Evolutionary conservation across 192 early-diverging fungal genomes (phyloP).

Genomic region (Backusella macrospora): DNA sequence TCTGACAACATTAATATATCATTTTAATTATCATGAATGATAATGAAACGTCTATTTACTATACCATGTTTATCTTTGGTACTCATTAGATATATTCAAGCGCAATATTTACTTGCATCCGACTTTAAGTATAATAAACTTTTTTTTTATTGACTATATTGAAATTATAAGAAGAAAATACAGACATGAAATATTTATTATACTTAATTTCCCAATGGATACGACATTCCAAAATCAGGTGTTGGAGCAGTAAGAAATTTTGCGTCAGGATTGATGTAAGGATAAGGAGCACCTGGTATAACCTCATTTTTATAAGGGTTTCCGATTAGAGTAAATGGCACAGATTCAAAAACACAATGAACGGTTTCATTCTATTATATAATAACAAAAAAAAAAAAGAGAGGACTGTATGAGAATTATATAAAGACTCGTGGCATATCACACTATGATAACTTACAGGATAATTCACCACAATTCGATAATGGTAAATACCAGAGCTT

Average conservation of each 20-base stretch:
- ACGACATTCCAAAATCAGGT: neutral
- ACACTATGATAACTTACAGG: neutral
- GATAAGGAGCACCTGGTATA: neutral
- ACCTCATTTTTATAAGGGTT: neutral
- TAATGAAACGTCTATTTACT: too few relatives aligned
- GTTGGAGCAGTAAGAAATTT: neutral
- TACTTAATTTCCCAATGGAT: neutral
- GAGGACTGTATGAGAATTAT: too few relatives aligned
- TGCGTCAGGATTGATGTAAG: neutral
- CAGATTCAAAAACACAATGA: neutral
- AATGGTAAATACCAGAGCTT: conserved; percentile 5
- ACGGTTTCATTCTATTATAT: neutral
- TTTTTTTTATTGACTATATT: too few relatives aligned
- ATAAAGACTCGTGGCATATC: too few relatives aligned
- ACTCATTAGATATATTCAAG: too few relatives aligned
- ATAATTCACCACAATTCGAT: neutral
- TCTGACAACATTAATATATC: too few relatives aligned
- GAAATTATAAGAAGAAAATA: too few relatives aligned
- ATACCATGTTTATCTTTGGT: too few relatives aligned
- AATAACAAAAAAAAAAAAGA: neutral
- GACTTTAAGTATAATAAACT: too few relatives aligned
- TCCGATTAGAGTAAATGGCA: neutral
- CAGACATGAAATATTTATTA: too few relatives aligned
- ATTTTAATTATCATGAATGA: too few relatives aligned
- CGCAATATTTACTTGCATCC: too few relatives aligned